Conservation (phyloP, 805 yeast species). For the Kurtzmaniella cleridarum region DNA sequence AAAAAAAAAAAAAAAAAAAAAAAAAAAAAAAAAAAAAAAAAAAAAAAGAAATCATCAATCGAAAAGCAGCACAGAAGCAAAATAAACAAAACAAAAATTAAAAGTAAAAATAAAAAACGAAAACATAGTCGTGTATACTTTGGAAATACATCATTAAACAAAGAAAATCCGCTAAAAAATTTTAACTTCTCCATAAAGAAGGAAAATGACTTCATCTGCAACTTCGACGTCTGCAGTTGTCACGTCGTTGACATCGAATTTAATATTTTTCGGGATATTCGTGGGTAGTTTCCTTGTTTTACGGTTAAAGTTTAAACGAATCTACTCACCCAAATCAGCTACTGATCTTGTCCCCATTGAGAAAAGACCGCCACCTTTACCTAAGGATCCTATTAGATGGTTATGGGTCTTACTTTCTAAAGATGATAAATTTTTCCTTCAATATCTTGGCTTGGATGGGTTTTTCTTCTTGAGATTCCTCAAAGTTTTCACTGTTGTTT, state of each 20-base stretch:
- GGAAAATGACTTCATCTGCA: constrained; percentile 21
- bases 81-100: no score
- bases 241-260: constrained; percentile 65
- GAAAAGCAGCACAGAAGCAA: no score
- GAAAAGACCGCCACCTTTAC: constrained; percentile 68
- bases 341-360: constrained; percentile 53
- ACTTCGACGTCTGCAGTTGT: constrained; percentile 73
- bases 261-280: constrained; percentile 59
- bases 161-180: no score
- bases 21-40: no score
- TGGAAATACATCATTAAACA: no score
- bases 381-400: constrained; percentile 70
- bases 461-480: constrained; percentile 83
- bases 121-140: no score
- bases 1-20: no score
- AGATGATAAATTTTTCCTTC: constrained; percentile 69
- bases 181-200: neutral
- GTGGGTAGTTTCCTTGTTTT: constrained; percentile 57
- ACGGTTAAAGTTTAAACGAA: constrained; percentile 61
- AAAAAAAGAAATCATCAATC: no score
- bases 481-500: constrained; percentile 46
- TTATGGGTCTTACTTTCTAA: constrained; percentile 54
- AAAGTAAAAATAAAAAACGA: no score
- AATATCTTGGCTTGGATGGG: constrained; percentile 92
- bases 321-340: constrained; percentile 79